Evolutionary conservation across 495 filamentous ascomycete genomes (phyloP), one percentile per base, ranked within the genome.

Genomic region (Hypomontagnella monticulosa): DNA sequence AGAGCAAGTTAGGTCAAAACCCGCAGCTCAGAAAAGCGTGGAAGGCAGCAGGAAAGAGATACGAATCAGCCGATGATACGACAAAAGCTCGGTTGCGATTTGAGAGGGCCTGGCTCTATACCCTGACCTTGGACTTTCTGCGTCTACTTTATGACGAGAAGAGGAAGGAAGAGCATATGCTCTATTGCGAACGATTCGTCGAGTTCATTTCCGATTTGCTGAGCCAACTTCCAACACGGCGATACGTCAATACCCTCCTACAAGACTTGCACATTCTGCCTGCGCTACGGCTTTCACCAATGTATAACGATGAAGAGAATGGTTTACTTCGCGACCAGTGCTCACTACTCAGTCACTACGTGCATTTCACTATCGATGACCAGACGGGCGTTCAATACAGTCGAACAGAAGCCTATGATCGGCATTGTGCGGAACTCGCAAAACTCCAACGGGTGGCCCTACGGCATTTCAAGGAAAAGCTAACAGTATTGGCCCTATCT

Each of bases 21-120:
- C 74, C 85, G 4, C 87, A 89, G 42, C 77, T 93, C 53, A 90
- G 85, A 71, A 98, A 97, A 74, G 89, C 92, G 33, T 99, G 95
- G 95, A 89, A 93, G 69, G 92, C 93, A 14, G 84, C 92, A 12
- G 82, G 78, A 3, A 98, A 96, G 78, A 84, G 93, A 56, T 98
- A 89, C 67, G 94, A 98, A 51, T 86, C 89, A 7, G 92, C 90
- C 48, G 93, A 98, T 69, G 93, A 96, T 60, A 76, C 80, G 11
- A 82, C 83, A 2, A 91, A 96, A 71, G 87, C 88, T 34, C 89
- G 89, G 66, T 80, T 97, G 61, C 87, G 90, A 38, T 98, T 97
- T 67, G 95, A 99, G 76, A 87, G 96, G 48, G 89, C 91, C 44
- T 99, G 95, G 95, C 83, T 99, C 14, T 97, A 91, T 70, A 89